Conservation (phyloP, 805 yeast genomes). For the Debaryomyces hansenii region DNA sequence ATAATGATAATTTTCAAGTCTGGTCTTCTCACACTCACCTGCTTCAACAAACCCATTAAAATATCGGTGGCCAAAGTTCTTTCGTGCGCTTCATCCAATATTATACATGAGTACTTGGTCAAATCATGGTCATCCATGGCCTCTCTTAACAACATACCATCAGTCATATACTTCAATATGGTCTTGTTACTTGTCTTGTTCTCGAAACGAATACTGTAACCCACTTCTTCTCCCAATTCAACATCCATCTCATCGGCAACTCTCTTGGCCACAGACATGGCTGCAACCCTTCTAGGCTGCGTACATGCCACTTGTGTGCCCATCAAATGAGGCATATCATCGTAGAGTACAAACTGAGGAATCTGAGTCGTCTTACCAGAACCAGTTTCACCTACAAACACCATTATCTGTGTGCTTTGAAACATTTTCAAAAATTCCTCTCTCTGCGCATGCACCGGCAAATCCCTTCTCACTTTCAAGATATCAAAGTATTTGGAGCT, state of each 20-base stretch:
- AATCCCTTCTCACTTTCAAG: slow-evolving; percentile 72
- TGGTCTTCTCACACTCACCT: slow-evolving; percentile 74
- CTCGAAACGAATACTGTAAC: slow-evolving; percentile 92
- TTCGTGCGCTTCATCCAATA: slow-evolving; percentile 97
- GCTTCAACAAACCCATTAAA: slow-evolving; percentile 89
- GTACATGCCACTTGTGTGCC: slow-evolving; percentile 94
- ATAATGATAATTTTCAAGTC: slow-evolving; percentile 90
- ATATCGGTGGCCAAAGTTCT: slow-evolving; percentile 96
- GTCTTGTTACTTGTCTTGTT: slow-evolving; percentile 81
- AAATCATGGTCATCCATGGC: slow-evolving; percentile 95
- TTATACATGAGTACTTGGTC: slow-evolving; percentile 79
- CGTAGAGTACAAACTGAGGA: slow-evolving; percentile 91
- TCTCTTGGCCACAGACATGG: slow-evolving; percentile 97
- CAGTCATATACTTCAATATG: slow-evolving; percentile 92
- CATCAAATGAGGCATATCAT: slow-evolving; percentile 84
- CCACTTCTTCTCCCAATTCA: slow-evolving; percentile 87
- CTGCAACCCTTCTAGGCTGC: slow-evolving; percentile 97
- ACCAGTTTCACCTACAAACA: slow-evolving; percentile 98
- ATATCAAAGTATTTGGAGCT: slow-evolving; percentile 74
- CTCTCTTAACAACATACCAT: slow-evolving; percentile 96
- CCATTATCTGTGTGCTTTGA: slow-evolving; percentile 91
- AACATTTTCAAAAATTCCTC: slow-evolving; percentile 82
- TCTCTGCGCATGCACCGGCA: slow-evolving; percentile 94
- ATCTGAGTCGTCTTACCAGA: slow-evolving; percentile 98
- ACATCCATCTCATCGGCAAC: slow-evolving; percentile 98